Evolutionary conservation across 208 protist species (phyloP).

Genomic region (Angomonas ambiguus): DNA sequence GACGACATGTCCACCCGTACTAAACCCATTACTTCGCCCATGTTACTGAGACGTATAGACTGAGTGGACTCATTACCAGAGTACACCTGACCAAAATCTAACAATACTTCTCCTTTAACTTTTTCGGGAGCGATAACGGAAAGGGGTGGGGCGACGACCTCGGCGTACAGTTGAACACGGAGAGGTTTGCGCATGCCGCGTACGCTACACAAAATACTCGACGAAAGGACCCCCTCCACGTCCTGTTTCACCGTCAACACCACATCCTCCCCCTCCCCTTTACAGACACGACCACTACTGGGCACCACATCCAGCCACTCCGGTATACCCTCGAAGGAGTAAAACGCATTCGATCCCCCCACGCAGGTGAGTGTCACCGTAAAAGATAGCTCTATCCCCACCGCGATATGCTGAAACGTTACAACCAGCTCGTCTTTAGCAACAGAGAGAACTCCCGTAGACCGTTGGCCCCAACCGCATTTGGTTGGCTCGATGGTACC

Average conservation of each 20-base stretch:
- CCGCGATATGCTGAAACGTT: slow-evolving; percentile 68
- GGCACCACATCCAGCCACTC: slow-evolving; percentile 69
- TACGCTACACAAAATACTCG: slow-evolving; percentile 55
- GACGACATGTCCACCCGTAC: slow-evolving; percentile 70
- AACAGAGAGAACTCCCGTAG: slow-evolving; percentile 5
- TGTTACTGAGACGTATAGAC: slow-evolving; percentile 74
- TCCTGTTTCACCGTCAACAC: slow-evolving; percentile 41
- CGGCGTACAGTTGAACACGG: slow-evolving; percentile 57
- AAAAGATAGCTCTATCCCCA: slow-evolving; percentile 40
- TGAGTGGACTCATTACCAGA: slow-evolving; percentile 50
- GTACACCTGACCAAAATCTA: slow-evolving; percentile 87
- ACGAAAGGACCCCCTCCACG: slow-evolving; percentile 23
- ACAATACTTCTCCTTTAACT: slow-evolving; percentile 54
- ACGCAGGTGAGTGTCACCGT: slow-evolving; percentile 55
- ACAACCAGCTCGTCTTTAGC: slow-evolving; percentile 36
- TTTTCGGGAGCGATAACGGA: slow-evolving; percentile 41
- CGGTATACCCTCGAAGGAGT: slow-evolving; percentile 56
- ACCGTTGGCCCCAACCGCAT: slow-evolving; percentile 43
- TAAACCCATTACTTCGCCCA: slow-evolving; percentile 70
- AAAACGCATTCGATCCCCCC: slow-evolving; percentile 71
- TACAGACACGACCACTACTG: slow-evolving; percentile 50
- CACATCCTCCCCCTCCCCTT: slow-evolving; percentile 69
- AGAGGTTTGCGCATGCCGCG: slow-evolving; percentile 77
- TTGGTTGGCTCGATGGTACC: slow-evolving; percentile 61
- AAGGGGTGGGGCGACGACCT: slow-evolving; percentile 61